Base-by-base conservation (phyloP, 805 yeast genomes). In the Kazachstania taianensis region DNA sequence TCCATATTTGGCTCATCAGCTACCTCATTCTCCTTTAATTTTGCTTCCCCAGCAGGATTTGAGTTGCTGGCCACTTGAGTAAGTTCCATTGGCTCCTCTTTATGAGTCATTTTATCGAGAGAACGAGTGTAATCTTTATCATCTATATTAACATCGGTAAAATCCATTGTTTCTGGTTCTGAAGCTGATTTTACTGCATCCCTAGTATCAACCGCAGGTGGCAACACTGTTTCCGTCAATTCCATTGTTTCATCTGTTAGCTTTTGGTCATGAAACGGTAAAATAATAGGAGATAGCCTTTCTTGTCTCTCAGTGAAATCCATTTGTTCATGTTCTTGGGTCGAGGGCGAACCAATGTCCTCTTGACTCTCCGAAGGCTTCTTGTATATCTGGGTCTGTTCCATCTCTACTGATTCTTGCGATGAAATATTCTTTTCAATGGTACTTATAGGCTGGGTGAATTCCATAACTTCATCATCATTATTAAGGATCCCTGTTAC, bases 201-300 rank as follows among this genome's bases (percentile, higher is more conserved):
- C n/a, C n/a, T n/a, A n/a, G n/a, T 25, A 7, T 20, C 8, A 14
- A 12, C 30, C 5, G 17, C 30, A n/a, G 20, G 32, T 18, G 13
- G 36, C n/a, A 19, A 23, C 5, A 8, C 14, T 5, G 35, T 22
- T 9, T 26, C 39, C 5, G 45, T 43, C 25, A 43, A 35, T 9
- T 43, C 49, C 49, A 43, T 44, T 3, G 42, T 25, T 26, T 26
- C 31, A 16, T n/a, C 36, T 7, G 20, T 29, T 10, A 28, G 20
- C 3, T 30, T 20, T n/a, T 22, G 16, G 10, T n/a, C 13, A 5
- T 14, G 27, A 7, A 30, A 15, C 3, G 42, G 33, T 29, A 39
- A 29, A 14, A 32, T 15, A 20, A 39, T 39, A 2, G 42, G 42
- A 13, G 42, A 39, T 15, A 39, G 22, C 25, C 17, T 28, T 14